These are phyloP conservation scores for Rubus idaeus DNA, from an alignment of 306 rosid species.

Conservation along the genomic window DNA sequence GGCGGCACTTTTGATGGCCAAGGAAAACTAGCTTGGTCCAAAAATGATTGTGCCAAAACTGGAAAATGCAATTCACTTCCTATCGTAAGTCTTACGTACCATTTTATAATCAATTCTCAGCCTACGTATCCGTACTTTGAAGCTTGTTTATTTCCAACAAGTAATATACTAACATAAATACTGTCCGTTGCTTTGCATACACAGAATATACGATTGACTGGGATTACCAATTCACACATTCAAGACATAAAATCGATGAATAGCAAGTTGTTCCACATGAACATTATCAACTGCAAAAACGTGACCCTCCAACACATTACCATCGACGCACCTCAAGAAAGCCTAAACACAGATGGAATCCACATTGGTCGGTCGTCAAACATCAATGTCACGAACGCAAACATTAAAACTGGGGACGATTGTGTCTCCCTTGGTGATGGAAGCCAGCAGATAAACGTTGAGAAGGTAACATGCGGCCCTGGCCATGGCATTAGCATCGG, in stretches of 20 bases:
- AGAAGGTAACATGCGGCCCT: constrained; percentile 18
- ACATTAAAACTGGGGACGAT: constrained; percentile 27
- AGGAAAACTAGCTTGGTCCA: constrained; percentile 25
- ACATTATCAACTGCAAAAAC: constrained; percentile 11
- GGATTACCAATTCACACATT: constrained; percentile 10
- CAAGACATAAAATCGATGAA: constrained; percentile 10
- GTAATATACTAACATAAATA: not conserved
- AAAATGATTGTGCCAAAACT: constrained; percentile 27
- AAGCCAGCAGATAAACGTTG: constrained; percentile 16
- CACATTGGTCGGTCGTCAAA: constrained; percentile 19
- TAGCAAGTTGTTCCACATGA: constrained; percentile 27
- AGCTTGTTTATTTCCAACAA: not conserved
- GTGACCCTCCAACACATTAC: constrained; percentile 12
- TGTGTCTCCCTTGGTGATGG: constrained; percentile 33
- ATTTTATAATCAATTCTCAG: not conserved
- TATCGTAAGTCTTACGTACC: not conserved
- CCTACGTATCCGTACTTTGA: too few relatives aligned
- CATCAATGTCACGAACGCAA: constrained; percentile 9
- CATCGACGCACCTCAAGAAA: constrained; percentile 19
- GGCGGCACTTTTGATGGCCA: constrained; percentile 36
- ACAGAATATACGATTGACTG: constrained; percentile 5
- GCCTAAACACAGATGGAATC: constrained; percentile 33
- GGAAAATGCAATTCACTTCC: constrained; percentile 14
- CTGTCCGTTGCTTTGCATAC: not conserved
- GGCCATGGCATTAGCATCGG: constrained; percentile 33